These are phyloP conservation scores for Tilletia walkeri DNA, from an alignment of 1,284 basidiomycete species.

Conservation along the genomic window DNA sequence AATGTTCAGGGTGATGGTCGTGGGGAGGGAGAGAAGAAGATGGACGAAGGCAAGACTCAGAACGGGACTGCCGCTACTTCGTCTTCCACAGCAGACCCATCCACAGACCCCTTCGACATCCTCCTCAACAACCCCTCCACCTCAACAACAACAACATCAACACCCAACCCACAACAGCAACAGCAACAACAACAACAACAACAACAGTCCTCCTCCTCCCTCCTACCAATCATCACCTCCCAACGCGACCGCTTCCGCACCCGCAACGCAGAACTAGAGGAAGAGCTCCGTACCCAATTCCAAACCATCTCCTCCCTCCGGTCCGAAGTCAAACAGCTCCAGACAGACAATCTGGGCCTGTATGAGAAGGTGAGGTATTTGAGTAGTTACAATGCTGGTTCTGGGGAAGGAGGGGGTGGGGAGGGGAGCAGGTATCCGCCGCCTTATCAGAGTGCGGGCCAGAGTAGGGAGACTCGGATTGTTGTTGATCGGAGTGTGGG, in stretches of 20 bases:
- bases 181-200: not conserved
- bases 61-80: not conserved
- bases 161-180: slow-evolving; percentile 15
- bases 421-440: slow-evolving; percentile 60
- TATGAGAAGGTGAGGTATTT: slow-evolving; percentile 54
- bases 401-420: not conserved
- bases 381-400: slow-evolving; percentile 27
- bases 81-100: not conserved
- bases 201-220: slow-evolving; percentile 21
- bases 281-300: slow-evolving; percentile 91
- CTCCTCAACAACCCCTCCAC: slow-evolving; percentile 8
- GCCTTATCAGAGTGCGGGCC: slow-evolving; percentile 48
- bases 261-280: slow-evolving; percentile 92
- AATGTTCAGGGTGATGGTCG: slow-evolving; percentile 60
- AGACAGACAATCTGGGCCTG: slow-evolving; percentile 46
- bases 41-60: slow-evolving; percentile 14
- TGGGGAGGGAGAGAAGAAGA: slow-evolving; percentile 29
- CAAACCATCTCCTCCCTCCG: slow-evolving; percentile 77
- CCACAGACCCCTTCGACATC: slow-evolving; percentile 19
- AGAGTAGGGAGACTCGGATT: slow-evolving; percentile 66
- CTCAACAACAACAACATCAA: slow-evolving; percentile 14
- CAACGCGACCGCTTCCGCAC: slow-evolving; percentile 93
- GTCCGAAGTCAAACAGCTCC: slow-evolving; percentile 43
- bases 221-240: slow-evolving; percentile 75
- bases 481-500: slow-evolving; percentile 25